Evolutionary conservation across 2,329 filamentous ascomycete species (phyloP).

Genomic region (Peltaster fructicola): DNA sequence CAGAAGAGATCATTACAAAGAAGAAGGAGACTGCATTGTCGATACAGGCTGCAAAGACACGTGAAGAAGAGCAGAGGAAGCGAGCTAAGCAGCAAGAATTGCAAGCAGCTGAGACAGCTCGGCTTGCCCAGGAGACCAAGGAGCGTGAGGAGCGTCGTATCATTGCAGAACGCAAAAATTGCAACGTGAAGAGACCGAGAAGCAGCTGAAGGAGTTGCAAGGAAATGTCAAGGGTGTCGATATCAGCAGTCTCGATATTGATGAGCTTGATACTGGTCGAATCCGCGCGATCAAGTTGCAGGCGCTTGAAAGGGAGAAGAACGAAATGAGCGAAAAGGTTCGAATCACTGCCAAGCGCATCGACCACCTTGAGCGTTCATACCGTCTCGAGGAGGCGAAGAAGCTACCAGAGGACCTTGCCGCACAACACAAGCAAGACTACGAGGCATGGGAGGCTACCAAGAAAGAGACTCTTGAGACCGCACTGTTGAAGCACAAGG

Average conservation of each 20-base stretch:
- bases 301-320: conserved; percentile 96
- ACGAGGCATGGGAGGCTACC: conserved; percentile 60
- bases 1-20: conserved; percentile 89
- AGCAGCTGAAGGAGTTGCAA: conserved; percentile 91
- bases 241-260: conserved; percentile 72
- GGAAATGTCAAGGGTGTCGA: conserved; percentile 71
- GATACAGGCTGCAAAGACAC: conserved; percentile 71
- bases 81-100: conserved; percentile 71
- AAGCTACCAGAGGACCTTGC: conserved; percentile 77
- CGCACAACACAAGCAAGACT: conserved; percentile 59
- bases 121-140: conserved; percentile 79
- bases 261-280: conserved; percentile 38
- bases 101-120: conserved; percentile 74
- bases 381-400: conserved; percentile 89
- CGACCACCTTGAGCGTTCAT: conserved; percentile 91
- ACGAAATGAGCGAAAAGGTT: conserved; percentile 78
- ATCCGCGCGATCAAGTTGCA: conserved; percentile 89
- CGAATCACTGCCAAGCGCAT: conserved; percentile 87
- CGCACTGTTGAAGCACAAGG: conserved; percentile 74
- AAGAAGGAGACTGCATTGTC: conserved; percentile 93
- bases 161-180: conserved; percentile 69
- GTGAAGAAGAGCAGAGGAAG: conserved; percentile 81
- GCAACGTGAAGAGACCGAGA: conserved; percentile 42
- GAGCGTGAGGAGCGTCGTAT: conserved; percentile 76
- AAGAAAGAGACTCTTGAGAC: conserved; percentile 65